Evolutionary conservation across 495 filamentous ascomycete genomes (phyloP), one percentile per base, ranked within the genome.

Genomic region (Evernia prunastri): DNA sequence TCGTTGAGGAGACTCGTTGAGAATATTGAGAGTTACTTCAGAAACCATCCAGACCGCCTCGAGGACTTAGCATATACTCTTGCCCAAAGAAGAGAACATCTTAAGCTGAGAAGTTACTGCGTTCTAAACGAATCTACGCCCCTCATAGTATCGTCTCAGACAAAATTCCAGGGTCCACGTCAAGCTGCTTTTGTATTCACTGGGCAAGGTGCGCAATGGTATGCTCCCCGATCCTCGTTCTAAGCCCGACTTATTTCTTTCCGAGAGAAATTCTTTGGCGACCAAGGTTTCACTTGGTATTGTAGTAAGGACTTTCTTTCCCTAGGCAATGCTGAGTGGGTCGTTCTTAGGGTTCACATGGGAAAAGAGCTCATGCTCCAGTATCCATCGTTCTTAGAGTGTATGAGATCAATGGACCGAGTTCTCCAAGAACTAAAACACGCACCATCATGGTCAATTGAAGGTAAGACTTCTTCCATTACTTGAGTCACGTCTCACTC

Each of bases 171-270:
- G 33, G 39, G 18, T 5, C 45, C 58, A 15, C 57, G 58, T 31
- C 61, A 57, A 15, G 12, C 70, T 1, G 69, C 69, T 0, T 73
- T 74, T 47, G 73, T 75, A 8, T 78, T 78, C 61, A 77, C 75
- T 39, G 76, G 76, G 0, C 77, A 79, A 63, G 77, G 77, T 3
- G 77, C 76, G 20, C 77, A 79, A 63, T 79, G 74, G 74, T 59
- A n/a, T n/a, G n/a, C 68, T 12, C 66, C 15, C 42, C 73, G 1
- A 57, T 72, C 20, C 12, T 45, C n/a, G n/a, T 5, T 64, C 51
- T 2, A 62, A 66, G n/a, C n/a, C n/a, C n/a, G n/a, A n/a, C n/a
- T n/a, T 43, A 20, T 53, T 7, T 9, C 23, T 8, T 74, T 74
- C 51, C 61, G 59, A 3, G 42, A 69, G 0, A 59, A n/a, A n/a